These are phyloP conservation scores for Erysimum cheiri DNA, from an alignment of 441 rosid species.

Conservation along the genomic window DNA sequence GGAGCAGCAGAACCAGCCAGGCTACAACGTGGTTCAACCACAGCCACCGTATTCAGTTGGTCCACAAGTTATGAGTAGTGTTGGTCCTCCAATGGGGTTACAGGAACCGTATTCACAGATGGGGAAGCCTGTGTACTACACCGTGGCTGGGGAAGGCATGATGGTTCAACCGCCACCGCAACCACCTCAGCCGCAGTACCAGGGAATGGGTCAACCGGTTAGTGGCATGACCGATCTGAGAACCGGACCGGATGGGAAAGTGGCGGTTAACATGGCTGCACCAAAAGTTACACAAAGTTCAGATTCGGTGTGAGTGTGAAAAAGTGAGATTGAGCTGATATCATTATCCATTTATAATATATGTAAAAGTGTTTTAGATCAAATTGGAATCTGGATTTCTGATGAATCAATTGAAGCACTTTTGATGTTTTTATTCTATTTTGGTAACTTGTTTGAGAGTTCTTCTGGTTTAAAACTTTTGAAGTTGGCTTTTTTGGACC, in stretches of 20 bases:
- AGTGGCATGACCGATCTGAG: conserved; percentile 59
- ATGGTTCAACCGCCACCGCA: conserved; percentile 44
- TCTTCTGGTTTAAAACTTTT: not conserved
- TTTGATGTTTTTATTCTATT: conserved; percentile 21
- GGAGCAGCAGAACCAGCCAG: conserved; percentile 63
- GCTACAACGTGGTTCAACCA: conserved; percentile 58
- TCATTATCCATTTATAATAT: too few species aligned
- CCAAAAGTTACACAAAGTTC: conserved; percentile 56
- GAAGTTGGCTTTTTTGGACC: conserved; percentile 9
- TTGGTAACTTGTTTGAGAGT: not conserved
- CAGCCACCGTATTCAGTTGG: conserved; percentile 33
- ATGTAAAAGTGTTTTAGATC: conserved; percentile 23
- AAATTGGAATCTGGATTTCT: conserved; percentile 14
- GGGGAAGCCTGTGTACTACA: conserved; percentile 72
- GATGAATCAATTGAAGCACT: conserved; percentile 11
- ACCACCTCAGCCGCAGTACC: conserved; percentile 46
- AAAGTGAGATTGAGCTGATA: not conserved
- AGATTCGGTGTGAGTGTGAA: conserved; percentile 42
- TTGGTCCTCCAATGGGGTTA: conserved; percentile 34
- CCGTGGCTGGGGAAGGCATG: conserved; percentile 49
- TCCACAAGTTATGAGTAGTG: conserved; percentile 36
- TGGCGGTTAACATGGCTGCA: conserved; percentile 28
- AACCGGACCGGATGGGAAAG: conserved; percentile 59
- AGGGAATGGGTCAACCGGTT: conserved; percentile 57
- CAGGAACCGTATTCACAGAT: conserved; percentile 37